Conservation (phyloP, 345 rosid species). For the Luvunga scandens region DNA sequence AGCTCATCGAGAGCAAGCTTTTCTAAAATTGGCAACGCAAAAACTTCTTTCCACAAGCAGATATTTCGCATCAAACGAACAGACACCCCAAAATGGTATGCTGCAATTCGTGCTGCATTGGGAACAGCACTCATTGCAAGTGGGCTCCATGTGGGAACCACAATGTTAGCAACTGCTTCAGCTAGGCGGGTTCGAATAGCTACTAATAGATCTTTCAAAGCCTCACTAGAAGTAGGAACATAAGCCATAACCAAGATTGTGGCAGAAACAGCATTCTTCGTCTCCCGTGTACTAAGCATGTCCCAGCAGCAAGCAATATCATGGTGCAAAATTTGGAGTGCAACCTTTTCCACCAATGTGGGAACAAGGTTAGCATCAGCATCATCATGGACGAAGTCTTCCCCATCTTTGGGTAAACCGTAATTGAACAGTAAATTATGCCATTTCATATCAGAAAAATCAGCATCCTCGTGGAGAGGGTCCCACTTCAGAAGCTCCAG, state of each 20-base stretch:
- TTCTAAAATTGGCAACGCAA: conserved; percentile 75
- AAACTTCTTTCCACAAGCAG: conserved; percentile 87
- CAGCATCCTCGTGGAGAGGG: conserved; percentile 73
- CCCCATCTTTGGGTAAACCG: conserved; percentile 75
- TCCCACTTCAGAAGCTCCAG: conserved; percentile 94
- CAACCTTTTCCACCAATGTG: conserved; percentile 83
- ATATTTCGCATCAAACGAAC: conserved; percentile 86
- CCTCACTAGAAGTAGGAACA: conserved; percentile 74
- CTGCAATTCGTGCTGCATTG: conserved; percentile 72
- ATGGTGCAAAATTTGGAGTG: conserved; percentile 79
- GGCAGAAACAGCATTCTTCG: conserved; percentile 82
- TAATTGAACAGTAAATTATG: conserved; percentile 76
- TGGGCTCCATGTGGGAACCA: conserved; percentile 86
- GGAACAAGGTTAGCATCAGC: conserved; percentile 87
- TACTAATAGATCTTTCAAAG: conserved; percentile 54
- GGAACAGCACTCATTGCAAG: conserved; percentile 84
- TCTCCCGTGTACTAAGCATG: conserved; percentile 72
- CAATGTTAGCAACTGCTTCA: conserved; percentile 61
- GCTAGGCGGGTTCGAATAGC: conserved; percentile 69
- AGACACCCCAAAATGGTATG: conserved; percentile 83
- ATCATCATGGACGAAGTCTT: conserved; percentile 59
- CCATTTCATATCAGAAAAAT: conserved; percentile 88
- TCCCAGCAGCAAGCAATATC: conserved; percentile 90
- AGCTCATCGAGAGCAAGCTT: conserved; percentile 83
- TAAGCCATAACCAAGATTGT: conserved; percentile 72